Evolutionary conservation across 148 eudicot species (phyloP), one percentile per base, ranked within the genome.

Genomic region (Euryodendron excelsum): DNA sequence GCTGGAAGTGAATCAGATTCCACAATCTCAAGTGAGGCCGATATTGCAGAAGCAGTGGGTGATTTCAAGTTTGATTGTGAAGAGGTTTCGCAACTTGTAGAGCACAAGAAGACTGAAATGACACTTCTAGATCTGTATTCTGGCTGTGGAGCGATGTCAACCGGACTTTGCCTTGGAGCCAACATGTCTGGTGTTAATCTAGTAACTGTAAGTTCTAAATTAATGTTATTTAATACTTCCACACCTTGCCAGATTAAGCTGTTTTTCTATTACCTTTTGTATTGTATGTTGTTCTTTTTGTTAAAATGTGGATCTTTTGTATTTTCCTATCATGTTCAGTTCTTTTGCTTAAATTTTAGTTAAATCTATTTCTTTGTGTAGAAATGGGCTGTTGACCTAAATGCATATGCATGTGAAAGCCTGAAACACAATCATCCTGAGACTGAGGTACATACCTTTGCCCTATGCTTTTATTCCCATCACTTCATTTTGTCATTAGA

Each of bases 341-440:
- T n/a, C n/a, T n/a, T n/a, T n/a, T n/a, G n/a, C n/a, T n/a, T n/a
- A n/a, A n/a, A n/a, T n/a, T n/a, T n/a, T n/a, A n/a, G n/a, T n/a
- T n/a, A 1, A 11, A 3, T 81, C 34, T 48, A 30, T 71, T 33
- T 73, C 21, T 10, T 15, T 17, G 0, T 75, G 66, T 76, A 93
- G 99, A 89, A 84, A 89, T 96, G 98, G 99, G 98, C 99, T 0
- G 88, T 96, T 62, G 98, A 96, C 66, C 0, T 87, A 0, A 91
- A 93, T 76, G 8, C 47, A 30, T 65, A 72, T 87, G 98, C 99
- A 10, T 93, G 98, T 65, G 77, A 93, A 45, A 93, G 94, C 71
- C 73, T 96, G 1, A 84, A 78, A 27, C 62, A 87, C 15, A 96
- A 96, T 77, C 99, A 96, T 81, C 98, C 98, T 0, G 93, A 93